phyloP scores from a whole-genome alignment of 805 yeast genomes.

The Hyphopichia homilentoma region DNA sequence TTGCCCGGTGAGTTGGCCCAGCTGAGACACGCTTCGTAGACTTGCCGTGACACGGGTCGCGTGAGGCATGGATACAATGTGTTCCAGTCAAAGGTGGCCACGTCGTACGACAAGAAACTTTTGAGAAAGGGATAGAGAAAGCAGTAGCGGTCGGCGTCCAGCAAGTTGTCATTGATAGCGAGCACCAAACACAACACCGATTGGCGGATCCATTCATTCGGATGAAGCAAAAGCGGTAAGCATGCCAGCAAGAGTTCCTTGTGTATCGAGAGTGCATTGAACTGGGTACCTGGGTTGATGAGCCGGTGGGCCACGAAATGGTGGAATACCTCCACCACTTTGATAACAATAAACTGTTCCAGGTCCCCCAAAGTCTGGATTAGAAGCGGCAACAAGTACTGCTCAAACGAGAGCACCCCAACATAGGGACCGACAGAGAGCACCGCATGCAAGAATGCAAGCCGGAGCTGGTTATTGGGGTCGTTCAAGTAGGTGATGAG shows the following conservation, averaged over 20 bases:
- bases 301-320: constrained; percentile 26
- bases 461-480: constrained; percentile 58
- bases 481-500: constrained; percentile 89
- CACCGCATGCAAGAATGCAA: constrained; percentile 68
- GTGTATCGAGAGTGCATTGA: constrained; percentile 36
- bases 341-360: constrained; percentile 76
- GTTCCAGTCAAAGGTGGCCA: constrained; percentile 63
- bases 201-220: constrained; percentile 82
- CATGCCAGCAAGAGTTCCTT: constrained; percentile 30
- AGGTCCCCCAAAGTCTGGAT: constrained; percentile 80
- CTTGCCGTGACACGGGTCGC: constrained; percentile 61
- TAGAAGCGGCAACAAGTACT: constrained; percentile 80
- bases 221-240: constrained; percentile 68
- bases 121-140: constrained; percentile 76
- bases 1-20: constrained; percentile 65
- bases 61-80: constrained; percentile 64
- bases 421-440: constrained; percentile 73
- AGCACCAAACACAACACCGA: constrained; percentile 59
- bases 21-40: constrained; percentile 56
- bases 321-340: constrained; percentile 50
- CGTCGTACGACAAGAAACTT: constrained; percentile 73
- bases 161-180: constrained; percentile 56
- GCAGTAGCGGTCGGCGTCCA: constrained; percentile 79
- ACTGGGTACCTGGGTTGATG: constrained; percentile 32
- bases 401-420: constrained; percentile 80